phyloP scores from a whole-genome alignment of 2,329 filamentous ascomycete genomes.

The Pseudohalonectria lignicola region DNA sequence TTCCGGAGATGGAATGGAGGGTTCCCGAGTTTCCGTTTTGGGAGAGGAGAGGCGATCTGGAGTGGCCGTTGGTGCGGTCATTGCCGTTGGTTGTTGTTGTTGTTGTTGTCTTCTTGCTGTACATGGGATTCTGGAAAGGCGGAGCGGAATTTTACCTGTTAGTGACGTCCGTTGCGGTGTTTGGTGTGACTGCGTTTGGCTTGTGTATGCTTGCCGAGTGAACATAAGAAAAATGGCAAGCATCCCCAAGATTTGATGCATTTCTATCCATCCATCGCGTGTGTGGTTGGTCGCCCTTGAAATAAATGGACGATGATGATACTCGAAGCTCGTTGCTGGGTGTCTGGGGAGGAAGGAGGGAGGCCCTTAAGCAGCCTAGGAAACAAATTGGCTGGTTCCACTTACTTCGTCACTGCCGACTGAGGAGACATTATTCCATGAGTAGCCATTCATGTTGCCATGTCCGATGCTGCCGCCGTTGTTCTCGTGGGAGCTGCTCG shows the following conservation, averaged over 20 bases:
- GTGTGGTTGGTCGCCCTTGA: too few species aligned
- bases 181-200: too few species aligned
- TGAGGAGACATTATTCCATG: slow-evolving; percentile 9
- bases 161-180: too few species aligned
- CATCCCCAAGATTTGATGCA: too few species aligned
- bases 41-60: slow-evolving; percentile 6
- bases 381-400: background rate
- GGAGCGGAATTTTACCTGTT: too few species aligned
- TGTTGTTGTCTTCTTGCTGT: slow-evolving; percentile 5
- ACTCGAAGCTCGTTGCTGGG: too few species aligned
- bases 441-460: slow-evolving; percentile 14
- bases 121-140: slow-evolving; percentile 7
- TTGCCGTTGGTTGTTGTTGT: slow-evolving; percentile 2
- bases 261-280: too few species aligned
- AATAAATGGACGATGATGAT: too few species aligned
- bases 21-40: slow-evolving; percentile 8
- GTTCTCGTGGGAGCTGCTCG: slow-evolving; percentile 37
- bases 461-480: background rate
- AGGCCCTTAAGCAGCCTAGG: too few species aligned
- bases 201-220: too few species aligned
- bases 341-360: too few species aligned
- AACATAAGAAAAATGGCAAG: too few species aligned
- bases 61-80: slow-evolving; percentile 5
- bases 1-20: background rate
- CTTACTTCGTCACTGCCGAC: slow-evolving; percentile 8